Conservation (phyloP, 2,329 filamentous ascomycete species). For the Paramyrothecium sp. region DNA sequence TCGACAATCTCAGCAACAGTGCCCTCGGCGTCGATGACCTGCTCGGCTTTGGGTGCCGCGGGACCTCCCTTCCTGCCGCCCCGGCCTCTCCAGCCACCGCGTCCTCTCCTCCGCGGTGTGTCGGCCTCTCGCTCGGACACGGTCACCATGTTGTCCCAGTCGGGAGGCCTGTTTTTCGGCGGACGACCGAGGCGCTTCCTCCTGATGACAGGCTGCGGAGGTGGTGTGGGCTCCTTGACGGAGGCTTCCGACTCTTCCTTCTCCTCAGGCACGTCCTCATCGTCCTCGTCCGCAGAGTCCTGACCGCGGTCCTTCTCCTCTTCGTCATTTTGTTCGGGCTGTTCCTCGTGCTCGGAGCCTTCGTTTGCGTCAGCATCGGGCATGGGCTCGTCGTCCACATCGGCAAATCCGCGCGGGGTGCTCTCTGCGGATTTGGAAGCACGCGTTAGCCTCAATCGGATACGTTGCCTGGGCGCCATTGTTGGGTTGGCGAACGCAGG, state of each 20-base stretch:
- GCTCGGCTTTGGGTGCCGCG: conserved; percentile 73
- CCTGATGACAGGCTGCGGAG: conserved; percentile 63
- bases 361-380: conserved; percentile 27
- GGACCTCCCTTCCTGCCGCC: conserved; percentile 68
- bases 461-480: conserved; percentile 26
- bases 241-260: conserved; percentile 40
- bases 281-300: conserved; percentile 43
- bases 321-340: conserved; percentile 29
- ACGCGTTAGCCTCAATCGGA: conserved; percentile 32
- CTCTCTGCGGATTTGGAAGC: conserved; percentile 32
- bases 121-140: conserved; percentile 53
- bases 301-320: conserved; percentile 45
- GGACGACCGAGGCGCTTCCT: conserved; percentile 81
- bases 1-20: conserved; percentile 87
- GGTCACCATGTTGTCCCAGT: conserved; percentile 68
- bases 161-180: conserved; percentile 79
- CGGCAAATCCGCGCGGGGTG: conserved; percentile 39
- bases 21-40: conserved; percentile 90
- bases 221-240: conserved; percentile 51
- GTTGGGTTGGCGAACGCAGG: not conserved
- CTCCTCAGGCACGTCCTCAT: conserved; percentile 32
- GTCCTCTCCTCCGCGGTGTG: conserved; percentile 62
- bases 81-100: conserved; percentile 68
- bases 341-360: conserved; percentile 43
- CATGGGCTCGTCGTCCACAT: conserved; percentile 33